Percentiles rank a stretch among this genome's conserved stretches.
Evolutionary conservation across 371 early-diverging fungal genomes (phyloP).

Genomic region (Amoeboaphelidium protococcarum): DNA sequence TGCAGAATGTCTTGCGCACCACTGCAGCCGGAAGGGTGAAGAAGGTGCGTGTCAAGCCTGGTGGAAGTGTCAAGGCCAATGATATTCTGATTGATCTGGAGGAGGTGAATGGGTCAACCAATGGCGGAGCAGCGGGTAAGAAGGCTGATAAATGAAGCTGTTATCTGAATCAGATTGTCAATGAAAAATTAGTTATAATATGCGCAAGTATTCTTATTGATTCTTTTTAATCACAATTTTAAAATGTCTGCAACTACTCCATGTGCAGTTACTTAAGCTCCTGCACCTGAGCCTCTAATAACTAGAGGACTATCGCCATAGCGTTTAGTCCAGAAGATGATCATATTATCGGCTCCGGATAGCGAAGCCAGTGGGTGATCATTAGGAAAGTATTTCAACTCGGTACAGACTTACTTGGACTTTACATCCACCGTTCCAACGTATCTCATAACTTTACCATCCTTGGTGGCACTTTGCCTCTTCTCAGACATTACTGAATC

Average conservation of each 20-base stretch:
- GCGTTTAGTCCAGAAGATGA: constrained; percentile 69
- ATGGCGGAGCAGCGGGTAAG: too few relatives aligned
- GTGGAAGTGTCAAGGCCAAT: constrained; percentile 50
- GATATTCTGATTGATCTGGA: constrained; percentile 60
- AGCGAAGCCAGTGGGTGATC: constrained; percentile 83
- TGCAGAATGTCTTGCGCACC: constrained; percentile 78
- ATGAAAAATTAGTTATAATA: too few relatives aligned
- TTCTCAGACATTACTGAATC: constrained; percentile 52
- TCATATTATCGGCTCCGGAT: constrained; percentile 85
- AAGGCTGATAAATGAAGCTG: too few relatives aligned
- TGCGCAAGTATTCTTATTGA: too few relatives aligned
- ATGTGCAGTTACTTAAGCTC: constrained; percentile 84
- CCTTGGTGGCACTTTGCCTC: constrained; percentile 37
- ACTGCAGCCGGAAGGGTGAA: constrained; percentile 49
- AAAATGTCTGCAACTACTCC: constrained; percentile 24
- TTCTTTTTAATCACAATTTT: too few relatives aligned
- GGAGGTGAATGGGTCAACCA: too few relatives aligned
- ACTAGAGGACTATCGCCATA: constrained; percentile 68
- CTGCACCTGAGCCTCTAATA: constrained; percentile 90
- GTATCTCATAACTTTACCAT: constrained; percentile 56
- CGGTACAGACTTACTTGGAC: constrained; percentile 6
- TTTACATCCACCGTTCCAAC: constrained; percentile 63
- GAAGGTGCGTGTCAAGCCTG: constrained; percentile 38
- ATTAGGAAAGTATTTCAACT: constrained; percentile 29
- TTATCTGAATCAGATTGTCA: too few relatives aligned